Evolutionary conservation across 2,329 filamentous ascomycete species (phyloP), one percentile per base, ranked within the genome.

Genomic region (Volutella citrinella): DNA sequence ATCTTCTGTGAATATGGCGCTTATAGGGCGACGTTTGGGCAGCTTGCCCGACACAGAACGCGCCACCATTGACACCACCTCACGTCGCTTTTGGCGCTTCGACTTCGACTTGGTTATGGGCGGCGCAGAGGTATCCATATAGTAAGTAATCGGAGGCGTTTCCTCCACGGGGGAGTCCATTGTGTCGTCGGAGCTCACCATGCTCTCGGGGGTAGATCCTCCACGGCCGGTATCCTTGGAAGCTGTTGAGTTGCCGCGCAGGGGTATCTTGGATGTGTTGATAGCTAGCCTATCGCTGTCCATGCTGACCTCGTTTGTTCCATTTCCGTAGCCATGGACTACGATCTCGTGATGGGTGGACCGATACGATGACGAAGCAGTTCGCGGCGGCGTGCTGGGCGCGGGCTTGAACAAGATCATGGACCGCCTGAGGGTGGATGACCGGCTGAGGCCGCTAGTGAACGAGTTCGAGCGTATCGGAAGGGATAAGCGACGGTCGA

Each of bases 241-340:
- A n/a, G 49, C 51, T n/a, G 46, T 52, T n/a, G 56, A 58, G 20
- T 42, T 46, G 26, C 52, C 54, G 13, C 49, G 39, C 17, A 33
- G 43, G 3, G 49, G 46, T 38, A 45, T 45, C 10, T 37, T 34
- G 10, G 37, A n/a, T 7, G 36, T 34, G 11, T 41, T 40, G 15
- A 34, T 28, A 30, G 32, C 33, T 8, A 26, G 14, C 10, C 27
- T 28, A 1, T 45, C 35, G 11, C 37, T 20, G 5, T 52, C 52
- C 6, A 58, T 26, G 15, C 42, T 56, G 5, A 65, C 62, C 3
- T 56, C 46, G 21, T 71, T 70, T 4, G 66, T 73, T 2, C 71
- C 72, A 30, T 77, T 76, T 9, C 73, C 74, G 38, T 78, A 76
- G 1, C 72, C 70, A 5, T 68, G 63, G 7, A 76, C 63, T 0